Conservation (phyloP, 2,329 filamentous ascomycete genomes). For the Diaporthe destruens region DNA sequence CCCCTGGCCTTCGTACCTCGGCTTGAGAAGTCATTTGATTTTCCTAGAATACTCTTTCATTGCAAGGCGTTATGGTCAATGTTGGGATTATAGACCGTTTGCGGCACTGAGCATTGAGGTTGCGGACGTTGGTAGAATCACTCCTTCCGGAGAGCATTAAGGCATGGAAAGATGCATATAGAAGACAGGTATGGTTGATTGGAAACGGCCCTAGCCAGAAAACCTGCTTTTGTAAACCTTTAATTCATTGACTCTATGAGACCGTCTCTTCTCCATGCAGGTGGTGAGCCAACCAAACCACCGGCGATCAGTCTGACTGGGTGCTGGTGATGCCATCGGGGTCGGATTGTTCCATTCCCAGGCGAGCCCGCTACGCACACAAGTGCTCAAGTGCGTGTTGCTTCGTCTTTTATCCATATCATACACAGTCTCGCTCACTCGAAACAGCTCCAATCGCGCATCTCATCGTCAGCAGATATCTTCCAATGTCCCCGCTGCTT, state of each 20-base stretch:
- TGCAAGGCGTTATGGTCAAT: conserved; percentile 38
- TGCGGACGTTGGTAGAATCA: conserved; percentile 14
- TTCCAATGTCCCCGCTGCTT: neutral
- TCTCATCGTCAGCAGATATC: neutral
- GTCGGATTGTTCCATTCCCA: neutral
- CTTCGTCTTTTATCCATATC: neutral
- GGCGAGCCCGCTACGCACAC: neutral
- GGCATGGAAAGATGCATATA: conserved; percentile 3
- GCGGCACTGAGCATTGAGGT: neutral
- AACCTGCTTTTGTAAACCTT: neutral
- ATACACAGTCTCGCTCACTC: neutral
- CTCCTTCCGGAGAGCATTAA: conserved; percentile 9
- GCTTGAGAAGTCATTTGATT: neutral
- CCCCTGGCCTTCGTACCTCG: neutral
- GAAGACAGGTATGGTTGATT: conserved; percentile 18
- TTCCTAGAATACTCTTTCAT: conserved; percentile 30
- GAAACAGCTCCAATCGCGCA: neutral
- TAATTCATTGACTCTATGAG: conserved; percentile 20
- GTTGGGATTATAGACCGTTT: conserved; percentile 21
- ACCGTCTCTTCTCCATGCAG: neutral
- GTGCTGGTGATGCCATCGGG: neutral
- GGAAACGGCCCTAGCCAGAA: neutral
- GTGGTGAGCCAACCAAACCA: neutral
- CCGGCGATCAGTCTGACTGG: neutral
- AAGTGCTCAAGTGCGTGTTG: too few species aligned